phyloP scores from a whole-genome alignment of 2,329 filamentous ascomycete species.

The Fusarium sp. region DNA sequence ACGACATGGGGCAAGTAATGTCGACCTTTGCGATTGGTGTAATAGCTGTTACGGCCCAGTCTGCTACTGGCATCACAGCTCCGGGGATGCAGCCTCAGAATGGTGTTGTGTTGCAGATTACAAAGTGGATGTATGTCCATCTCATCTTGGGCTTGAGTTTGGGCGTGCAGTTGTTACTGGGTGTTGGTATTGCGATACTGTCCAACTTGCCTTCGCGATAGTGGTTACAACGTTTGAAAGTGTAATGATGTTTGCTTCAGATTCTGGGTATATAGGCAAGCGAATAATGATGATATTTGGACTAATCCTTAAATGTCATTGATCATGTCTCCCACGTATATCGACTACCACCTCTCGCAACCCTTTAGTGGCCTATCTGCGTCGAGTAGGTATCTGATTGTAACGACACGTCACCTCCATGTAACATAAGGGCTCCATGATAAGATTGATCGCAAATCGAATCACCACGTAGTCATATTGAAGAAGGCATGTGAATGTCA shows the following conservation, averaged over 20 bases:
- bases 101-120: constrained; percentile 46
- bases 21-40: constrained; percentile 50
- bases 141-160: constrained; percentile 47
- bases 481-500: neutral
- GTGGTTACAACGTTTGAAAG: neutral
- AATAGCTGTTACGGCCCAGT: constrained; percentile 46
- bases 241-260: neutral
- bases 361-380: neutral
- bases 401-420: neutral
- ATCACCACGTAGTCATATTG: neutral
- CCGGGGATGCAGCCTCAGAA: constrained; percentile 45
- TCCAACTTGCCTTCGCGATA: constrained; percentile 12
- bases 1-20: constrained; percentile 49
- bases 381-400: neutral
- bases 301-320: neutral
- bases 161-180: constrained; percentile 44
- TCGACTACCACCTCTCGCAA: neutral
- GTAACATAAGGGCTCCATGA: neutral
- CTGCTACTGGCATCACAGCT: constrained; percentile 39
- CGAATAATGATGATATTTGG: neutral
- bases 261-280: neutral
- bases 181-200: constrained; percentile 15
- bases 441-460: neutral
- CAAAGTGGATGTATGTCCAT: constrained; percentile 42
- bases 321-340: neutral